A percentile compares a stretch with the other conserved stretches of the same genome.
phyloP scores from a whole-genome alignment of 768 basidiomycete species.

The Xerocomellus intermedius region DNA sequence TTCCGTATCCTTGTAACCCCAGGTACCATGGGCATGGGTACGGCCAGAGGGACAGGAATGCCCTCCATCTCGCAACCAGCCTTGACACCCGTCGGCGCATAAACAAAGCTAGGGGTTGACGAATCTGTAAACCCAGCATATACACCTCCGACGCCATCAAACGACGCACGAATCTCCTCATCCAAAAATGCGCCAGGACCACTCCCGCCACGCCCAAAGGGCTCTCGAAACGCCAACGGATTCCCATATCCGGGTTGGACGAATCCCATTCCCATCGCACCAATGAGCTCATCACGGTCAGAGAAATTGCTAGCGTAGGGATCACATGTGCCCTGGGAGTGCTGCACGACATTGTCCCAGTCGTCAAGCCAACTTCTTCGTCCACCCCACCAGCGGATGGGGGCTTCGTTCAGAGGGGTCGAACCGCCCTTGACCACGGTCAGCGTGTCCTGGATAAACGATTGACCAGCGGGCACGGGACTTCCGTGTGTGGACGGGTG shows the following conservation, averaged over 20 bases:
- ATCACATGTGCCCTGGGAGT: background rate
- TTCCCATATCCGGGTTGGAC: background rate
- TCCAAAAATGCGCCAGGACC: conserved; percentile 14
- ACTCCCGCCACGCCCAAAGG: background rate
- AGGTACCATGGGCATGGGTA: conserved; percentile 7
- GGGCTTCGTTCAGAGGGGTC: conserved; percentile 18
- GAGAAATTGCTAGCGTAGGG: background rate
- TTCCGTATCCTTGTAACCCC: background rate
- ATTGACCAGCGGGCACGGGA: background rate
- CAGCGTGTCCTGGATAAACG: background rate
- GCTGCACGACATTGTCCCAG: conserved; percentile 12
- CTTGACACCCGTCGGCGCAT: background rate
- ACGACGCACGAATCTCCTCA: conserved; percentile 23
- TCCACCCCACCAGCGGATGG: conserved; percentile 23
- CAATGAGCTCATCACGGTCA: background rate
- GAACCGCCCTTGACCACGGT: background rate
- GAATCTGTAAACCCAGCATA: background rate
- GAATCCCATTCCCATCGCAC: background rate
- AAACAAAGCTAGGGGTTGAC: background rate
- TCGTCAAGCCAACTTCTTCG: conserved; percentile 17
- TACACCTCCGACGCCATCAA: background rate
- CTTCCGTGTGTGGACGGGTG: background rate
- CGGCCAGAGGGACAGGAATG: background rate
- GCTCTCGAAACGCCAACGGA: conserved; percentile 1
- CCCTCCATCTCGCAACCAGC: conserved; percentile 1